Conservation (phyloP, 345 rosid species). For the Eucalyptus erythrocorys region DNA sequence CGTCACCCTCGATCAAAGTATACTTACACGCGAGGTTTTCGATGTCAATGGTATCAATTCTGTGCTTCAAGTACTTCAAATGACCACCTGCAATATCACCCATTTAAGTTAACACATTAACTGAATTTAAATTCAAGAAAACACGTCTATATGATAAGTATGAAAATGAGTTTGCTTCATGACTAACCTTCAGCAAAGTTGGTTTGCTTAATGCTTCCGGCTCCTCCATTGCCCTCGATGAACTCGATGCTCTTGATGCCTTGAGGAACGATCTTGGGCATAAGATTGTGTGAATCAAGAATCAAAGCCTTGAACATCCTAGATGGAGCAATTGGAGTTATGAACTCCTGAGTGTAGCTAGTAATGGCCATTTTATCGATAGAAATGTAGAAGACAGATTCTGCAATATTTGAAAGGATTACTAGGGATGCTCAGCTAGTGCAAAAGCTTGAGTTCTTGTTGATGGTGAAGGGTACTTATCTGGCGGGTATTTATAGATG, state of each 20-base stretch:
- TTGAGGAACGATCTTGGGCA: slow-evolving; percentile 5
- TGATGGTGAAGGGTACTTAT: not conserved
- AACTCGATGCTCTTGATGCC: not conserved
- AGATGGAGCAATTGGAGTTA: not conserved
- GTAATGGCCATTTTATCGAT: not conserved
- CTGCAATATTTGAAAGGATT: not conserved
- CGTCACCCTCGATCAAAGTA: slow-evolving; percentile 13
- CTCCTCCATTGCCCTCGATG: slow-evolving; percentile 14
- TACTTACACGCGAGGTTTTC: slow-evolving; percentile 1
- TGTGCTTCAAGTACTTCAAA: slow-evolving; percentile 3
- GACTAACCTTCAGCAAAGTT: not conserved
- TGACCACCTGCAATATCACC: not conserved
- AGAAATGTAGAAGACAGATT: not conserved
- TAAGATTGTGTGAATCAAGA: not conserved
- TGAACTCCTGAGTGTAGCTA: not conserved
- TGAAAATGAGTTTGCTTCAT: no score
- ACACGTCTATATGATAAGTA: not conserved
- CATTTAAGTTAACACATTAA: not conserved
- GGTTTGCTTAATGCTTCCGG: not conserved
- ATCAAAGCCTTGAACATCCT: slow-evolving; percentile 5
- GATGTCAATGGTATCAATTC: slow-evolving; percentile 14
- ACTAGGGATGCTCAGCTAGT: not conserved
- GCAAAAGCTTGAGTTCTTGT: not conserved
- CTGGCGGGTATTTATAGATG: not conserved
- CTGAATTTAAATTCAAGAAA: not conserved